Conservation (phyloP, 106 monocot species). For the Narthecium ossifragum region DNA sequence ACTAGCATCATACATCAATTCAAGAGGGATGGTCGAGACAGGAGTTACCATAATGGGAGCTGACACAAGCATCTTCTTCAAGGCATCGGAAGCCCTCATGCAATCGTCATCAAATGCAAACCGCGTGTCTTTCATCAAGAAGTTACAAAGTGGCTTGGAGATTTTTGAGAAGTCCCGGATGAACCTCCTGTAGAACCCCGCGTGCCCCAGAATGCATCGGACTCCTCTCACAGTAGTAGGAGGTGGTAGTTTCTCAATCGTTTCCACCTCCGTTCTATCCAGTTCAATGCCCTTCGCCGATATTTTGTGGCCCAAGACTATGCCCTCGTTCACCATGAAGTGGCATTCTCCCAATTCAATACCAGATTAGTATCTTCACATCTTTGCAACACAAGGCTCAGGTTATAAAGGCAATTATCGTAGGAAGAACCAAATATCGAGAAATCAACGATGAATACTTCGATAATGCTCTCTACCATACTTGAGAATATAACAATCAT, state of each 20-base stretch:
- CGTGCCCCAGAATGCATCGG: neutral
- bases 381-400: neutral
- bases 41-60: neutral
- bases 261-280: neutral
- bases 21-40: neutral
- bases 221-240: neutral
- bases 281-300: neutral
- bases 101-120: neutral
- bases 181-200: neutral
- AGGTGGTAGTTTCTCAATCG: neutral
- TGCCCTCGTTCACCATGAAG: neutral
- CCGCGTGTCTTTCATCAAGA: neutral
- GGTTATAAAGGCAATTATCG: neutral
- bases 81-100: neutral
- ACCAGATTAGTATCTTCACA: neutral
- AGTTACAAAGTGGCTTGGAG: neutral
- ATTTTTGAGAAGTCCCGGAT: neutral
- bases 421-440: neutral
- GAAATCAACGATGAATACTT: neutral
- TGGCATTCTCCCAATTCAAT: neutral
- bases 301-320: neutral
- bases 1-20: neutral
- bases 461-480: neutral
- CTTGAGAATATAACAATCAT: neutral
- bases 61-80: neutral